Conservation (phyloP, 2,329 filamentous ascomycete genomes). For the Trichoderma sp. region DNA sequence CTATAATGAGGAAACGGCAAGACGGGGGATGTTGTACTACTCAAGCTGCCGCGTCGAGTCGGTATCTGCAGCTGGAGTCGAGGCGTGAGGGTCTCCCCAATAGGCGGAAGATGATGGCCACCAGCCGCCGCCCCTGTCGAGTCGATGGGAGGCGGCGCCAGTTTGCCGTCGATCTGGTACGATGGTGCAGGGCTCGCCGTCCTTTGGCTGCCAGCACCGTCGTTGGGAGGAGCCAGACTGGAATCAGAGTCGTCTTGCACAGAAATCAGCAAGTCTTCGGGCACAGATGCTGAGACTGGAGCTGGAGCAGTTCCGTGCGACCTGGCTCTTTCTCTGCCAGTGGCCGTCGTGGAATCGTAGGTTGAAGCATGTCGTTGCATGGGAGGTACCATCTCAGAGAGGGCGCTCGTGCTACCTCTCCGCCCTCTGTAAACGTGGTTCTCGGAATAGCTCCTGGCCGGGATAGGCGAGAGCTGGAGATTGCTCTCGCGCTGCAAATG, state of each 20-base stretch:
- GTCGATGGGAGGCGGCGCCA: constrained; percentile 47
- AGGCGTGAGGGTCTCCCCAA: constrained; percentile 27
- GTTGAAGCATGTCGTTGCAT: constrained; percentile 16
- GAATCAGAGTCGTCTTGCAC: constrained; percentile 9
- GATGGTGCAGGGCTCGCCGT: constrained; percentile 39
- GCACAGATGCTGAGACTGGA: constrained; percentile 16
- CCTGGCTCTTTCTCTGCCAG: constrained; percentile 31
- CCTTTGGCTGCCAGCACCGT: constrained; percentile 31
- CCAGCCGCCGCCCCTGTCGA: constrained; percentile 28
- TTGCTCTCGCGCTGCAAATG: constrained; percentile 82
- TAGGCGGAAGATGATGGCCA: not conserved
- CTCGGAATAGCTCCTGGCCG: constrained; percentile 59
- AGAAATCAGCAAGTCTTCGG: constrained; percentile 4
- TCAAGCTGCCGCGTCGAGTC: constrained; percentile 47
- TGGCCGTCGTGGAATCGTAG: constrained; percentile 3
- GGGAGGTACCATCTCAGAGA: constrained; percentile 32
- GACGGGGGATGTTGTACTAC: constrained; percentile 51
- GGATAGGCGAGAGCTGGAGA: constrained; percentile 69
- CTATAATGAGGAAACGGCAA: constrained; percentile 70
- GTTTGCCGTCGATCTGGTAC: constrained; percentile 45
- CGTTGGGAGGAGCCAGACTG: constrained; percentile 3
- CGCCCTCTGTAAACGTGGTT: constrained; percentile 36
- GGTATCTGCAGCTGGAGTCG: constrained; percentile 53
- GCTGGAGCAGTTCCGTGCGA: constrained; percentile 29
- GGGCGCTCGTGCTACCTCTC: constrained; percentile 37